Conservation (phyloP, 768 basidiomycete species). For the Calocybe indica region DNA sequence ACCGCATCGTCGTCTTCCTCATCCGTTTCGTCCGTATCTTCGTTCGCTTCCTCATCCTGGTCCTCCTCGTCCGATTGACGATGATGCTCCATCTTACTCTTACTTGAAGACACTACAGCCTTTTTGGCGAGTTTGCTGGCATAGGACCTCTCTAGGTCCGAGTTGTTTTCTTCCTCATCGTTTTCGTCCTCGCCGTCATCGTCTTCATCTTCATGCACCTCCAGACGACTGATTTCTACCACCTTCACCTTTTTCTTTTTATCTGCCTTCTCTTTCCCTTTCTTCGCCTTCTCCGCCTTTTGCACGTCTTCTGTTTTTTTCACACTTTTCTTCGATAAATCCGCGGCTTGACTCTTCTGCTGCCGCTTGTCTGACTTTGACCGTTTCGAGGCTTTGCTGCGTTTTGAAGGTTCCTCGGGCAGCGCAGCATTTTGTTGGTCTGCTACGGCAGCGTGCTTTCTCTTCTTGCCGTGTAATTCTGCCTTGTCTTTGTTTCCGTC, state of each 20-base stretch:
- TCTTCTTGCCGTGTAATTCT: slow-evolving; percentile 21
- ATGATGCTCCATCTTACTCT: not conserved
- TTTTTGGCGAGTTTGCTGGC: too few species aligned
- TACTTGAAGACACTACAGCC: too few species aligned
- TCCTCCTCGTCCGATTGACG: slow-evolving; percentile 1
- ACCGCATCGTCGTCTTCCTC: slow-evolving; percentile 8
- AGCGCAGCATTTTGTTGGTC: not conserved
- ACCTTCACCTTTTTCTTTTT: slow-evolving; percentile 22
- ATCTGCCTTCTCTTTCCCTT: slow-evolving; percentile 12
- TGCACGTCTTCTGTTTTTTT: slow-evolving; percentile 12
- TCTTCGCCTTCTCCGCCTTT: slow-evolving; percentile 13
- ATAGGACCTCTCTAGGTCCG: too few species aligned
- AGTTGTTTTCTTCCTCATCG: too few species aligned
- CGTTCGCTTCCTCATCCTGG: slow-evolving; percentile 9
- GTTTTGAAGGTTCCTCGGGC: slow-evolving; percentile 14
- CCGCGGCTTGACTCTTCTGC: slow-evolving; percentile 3
- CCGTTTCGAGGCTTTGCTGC: slow-evolving; percentile 16
- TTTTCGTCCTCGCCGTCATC: not conserved
- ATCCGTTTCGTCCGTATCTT: slow-evolving; percentile 11
- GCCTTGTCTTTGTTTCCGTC: not conserved
- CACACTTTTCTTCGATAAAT: slow-evolving; percentile 4
- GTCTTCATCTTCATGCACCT: slow-evolving; percentile 16
- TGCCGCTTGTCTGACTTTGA: slow-evolving; percentile 2
- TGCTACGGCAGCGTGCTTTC: slow-evolving; percentile 21
- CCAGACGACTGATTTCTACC: slow-evolving; percentile 29